Percentiles rank a stretch among this genome's conserved stretches.
Conservation (phyloP, 495 filamentous ascomycete genomes). For the Haplographium delicatum region DNA sequence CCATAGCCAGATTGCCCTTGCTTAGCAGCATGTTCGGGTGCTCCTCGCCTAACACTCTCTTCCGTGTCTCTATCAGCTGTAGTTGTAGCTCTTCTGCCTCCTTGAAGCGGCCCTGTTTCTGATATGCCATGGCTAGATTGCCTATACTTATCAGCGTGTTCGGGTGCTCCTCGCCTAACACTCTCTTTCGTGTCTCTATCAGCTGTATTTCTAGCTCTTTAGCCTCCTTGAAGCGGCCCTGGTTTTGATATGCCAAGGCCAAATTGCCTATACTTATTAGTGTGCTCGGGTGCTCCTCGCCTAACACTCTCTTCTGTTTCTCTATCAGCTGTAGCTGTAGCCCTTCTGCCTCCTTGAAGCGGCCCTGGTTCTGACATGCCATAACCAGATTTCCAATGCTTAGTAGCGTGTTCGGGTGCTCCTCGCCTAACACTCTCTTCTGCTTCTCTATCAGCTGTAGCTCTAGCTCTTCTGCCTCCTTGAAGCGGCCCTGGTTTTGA, state of each 20-base stretch:
- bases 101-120: conserved; percentile 17
- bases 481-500: not conserved
- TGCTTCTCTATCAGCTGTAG: conserved; percentile 2
- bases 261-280: too few relatives aligned
- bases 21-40: conserved; percentile 28
- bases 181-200: too few relatives aligned
- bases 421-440: conserved; percentile 4
- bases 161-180: too few relatives aligned
- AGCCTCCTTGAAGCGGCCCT: too few relatives aligned
- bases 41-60: conserved; percentile 20
- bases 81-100: conserved; percentile 4
- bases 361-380: not conserved
- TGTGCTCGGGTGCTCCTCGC: conserved; percentile 2
- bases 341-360: conserved; percentile 3
- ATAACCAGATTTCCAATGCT: conserved; percentile 1
- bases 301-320: conserved; percentile 4
- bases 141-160: too few relatives aligned
- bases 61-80: conserved; percentile 21
- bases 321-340: conserved; percentile 7
- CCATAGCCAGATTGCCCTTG: conserved; percentile 28
- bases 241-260: too few relatives aligned
- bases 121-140: too few relatives aligned
- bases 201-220: too few relatives aligned
- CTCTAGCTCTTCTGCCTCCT: conserved; percentile 8
- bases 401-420: conserved; percentile 1